Conservation (phyloP, 202 grass and related monocot species). For the Elaeis oleifera region DNA sequence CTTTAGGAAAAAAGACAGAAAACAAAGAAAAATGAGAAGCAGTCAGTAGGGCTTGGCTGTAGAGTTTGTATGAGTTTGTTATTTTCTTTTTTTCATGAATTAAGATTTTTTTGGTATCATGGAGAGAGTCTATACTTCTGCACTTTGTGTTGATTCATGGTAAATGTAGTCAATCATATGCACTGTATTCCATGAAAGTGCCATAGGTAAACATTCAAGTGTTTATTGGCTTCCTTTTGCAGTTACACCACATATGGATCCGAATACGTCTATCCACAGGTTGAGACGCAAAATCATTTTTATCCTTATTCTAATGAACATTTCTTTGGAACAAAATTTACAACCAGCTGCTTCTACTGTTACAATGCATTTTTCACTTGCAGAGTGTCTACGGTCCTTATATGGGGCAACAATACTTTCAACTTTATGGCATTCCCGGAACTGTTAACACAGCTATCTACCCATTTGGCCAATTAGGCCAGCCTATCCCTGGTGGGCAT, state of each 20-base stretch:
- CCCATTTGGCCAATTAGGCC: conserved; percentile 42
- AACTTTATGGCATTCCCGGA: conserved; percentile 48
- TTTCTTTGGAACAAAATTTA: too few relatives aligned
- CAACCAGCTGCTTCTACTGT: neutral
- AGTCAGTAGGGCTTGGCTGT: too few relatives aligned
- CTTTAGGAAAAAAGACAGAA: too few relatives aligned
- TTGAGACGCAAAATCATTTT: conserved; percentile 31
- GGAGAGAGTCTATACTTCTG: too few relatives aligned
- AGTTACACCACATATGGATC: conserved; percentile 61
- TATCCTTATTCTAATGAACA: conserved; percentile 3
- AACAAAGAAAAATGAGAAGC: too few relatives aligned
- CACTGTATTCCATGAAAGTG: conserved; percentile 1
- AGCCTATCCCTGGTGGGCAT: conserved; percentile 42
- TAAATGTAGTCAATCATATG: neutral
- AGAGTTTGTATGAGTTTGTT: too few relatives aligned
- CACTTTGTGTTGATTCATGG: neutral
- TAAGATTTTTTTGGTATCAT: too few relatives aligned
- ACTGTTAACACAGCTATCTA: conserved; percentile 40
- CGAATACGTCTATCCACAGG: conserved; percentile 75
- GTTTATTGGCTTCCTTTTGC: conserved; percentile 35
- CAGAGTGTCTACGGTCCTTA: conserved; percentile 37
- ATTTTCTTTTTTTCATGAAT: too few relatives aligned
- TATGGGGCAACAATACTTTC: conserved; percentile 49
- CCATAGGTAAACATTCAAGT: neutral
- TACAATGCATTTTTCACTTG: neutral